Evolutionary conservation across 768 basidiomycete species (phyloP).

Genomic region (Collybiopsis luxurians): DNA sequence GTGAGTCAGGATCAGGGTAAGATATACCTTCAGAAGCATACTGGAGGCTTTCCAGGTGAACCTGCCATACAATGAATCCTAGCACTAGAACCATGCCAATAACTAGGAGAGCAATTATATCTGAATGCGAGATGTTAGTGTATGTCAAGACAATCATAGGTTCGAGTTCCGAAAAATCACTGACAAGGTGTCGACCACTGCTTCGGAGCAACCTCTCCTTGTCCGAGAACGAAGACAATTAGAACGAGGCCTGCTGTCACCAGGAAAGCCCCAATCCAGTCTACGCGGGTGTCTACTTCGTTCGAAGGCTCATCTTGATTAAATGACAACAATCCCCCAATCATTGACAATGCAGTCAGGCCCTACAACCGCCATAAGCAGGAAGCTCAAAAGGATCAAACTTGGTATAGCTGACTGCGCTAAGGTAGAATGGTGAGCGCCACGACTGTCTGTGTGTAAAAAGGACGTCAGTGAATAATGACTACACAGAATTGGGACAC

Average conservation of each 20-base stretch:
- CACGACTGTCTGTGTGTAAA: constrained; percentile 46
- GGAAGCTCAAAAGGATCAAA: too few species aligned
- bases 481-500: constrained; percentile 8
- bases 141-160: not conserved
- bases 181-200: constrained; percentile 54
- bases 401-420: too few species aligned
- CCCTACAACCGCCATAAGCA: not conserved
- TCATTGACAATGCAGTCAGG: constrained; percentile 41
- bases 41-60: constrained; percentile 49
- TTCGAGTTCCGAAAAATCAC: too few species aligned
- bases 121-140: constrained; percentile 20
- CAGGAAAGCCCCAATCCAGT: constrained; percentile 74
- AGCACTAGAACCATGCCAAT: constrained; percentile 54
- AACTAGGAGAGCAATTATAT: constrained; percentile 71
- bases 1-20: not conserved
- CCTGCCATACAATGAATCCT: constrained; percentile 66
- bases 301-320: constrained; percentile 51
- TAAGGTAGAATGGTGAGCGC: constrained; percentile 51
- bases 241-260: constrained; percentile 64
- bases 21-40: not conserved
- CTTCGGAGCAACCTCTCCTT: constrained; percentile 57
- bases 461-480: not conserved
- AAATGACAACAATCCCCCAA: constrained; percentile 58
- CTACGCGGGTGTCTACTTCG: constrained; percentile 49
- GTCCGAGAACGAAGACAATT: constrained; percentile 70